Percentiles rank a stretch among this genome's conserved stretches.
Evolutionary conservation across 2,329 filamentous ascomycete genomes (phyloP).

Genomic region (Colletotrichum sp.): DNA sequence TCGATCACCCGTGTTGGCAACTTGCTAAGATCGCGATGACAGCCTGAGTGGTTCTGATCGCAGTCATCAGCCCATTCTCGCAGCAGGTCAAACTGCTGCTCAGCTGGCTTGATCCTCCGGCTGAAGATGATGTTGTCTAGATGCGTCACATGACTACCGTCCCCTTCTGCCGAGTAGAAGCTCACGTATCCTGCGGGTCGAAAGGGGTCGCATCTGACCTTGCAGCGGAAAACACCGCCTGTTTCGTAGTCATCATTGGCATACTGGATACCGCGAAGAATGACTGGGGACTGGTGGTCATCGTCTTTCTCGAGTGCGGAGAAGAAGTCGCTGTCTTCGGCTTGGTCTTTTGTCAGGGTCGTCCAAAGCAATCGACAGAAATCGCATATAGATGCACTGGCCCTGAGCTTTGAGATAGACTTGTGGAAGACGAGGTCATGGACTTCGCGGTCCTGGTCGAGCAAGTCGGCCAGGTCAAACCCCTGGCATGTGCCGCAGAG

Average conservation of each 20-base stretch:
- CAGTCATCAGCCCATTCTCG: not conserved
- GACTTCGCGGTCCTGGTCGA: not conserved
- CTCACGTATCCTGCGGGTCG: not conserved
- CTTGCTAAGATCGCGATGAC: not conserved
- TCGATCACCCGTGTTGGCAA: not conserved
- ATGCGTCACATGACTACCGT: rapidly evolving
- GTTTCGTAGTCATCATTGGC: not conserved
- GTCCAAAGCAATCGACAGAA: not conserved
- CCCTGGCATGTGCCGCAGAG: not conserved
- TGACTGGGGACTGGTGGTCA: not conserved
- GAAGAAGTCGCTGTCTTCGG: rapidly evolving
- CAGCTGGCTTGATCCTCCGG: not conserved
- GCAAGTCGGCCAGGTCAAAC: not conserved
- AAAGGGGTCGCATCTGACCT: not conserved
- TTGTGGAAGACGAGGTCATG: not conserved
- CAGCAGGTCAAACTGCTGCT: not conserved
- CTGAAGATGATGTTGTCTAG: not conserved
- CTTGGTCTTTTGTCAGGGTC: not conserved
- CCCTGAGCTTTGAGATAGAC: not conserved
- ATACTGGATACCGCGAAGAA: not conserved
- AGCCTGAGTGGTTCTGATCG: not conserved
- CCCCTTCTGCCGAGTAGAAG: not conserved
- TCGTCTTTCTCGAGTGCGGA: rapidly evolving
- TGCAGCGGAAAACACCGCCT: not conserved
- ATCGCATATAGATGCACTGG: not conserved